Evolutionary conservation across 371 early-diverging fungal species (phyloP).

Genomic region (Umbelopsis sp.): DNA sequence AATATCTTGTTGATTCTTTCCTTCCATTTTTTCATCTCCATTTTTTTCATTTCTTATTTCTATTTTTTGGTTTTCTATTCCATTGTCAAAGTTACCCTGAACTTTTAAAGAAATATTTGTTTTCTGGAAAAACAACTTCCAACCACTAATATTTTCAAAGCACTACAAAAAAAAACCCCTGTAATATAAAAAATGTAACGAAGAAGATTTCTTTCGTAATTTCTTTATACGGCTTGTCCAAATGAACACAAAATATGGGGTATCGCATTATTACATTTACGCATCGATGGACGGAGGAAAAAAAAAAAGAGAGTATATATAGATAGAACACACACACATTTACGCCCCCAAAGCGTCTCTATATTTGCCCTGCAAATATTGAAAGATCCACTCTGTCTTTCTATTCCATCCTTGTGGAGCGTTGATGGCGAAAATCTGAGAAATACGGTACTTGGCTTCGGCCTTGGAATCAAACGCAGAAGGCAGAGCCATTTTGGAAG

Average conservation of each 20-base stretch:
- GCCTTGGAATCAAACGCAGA: conserved; percentile 16
- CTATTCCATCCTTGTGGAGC: conserved; percentile 27
- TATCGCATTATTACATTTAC: neutral
- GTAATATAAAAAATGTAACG: neutral
- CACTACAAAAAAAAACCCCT: neutral
- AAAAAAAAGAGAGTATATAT: too few relatives aligned
- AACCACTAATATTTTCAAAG: neutral
- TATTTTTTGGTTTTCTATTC: neutral
- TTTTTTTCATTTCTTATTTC: neutral
- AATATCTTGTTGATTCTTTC: neutral
- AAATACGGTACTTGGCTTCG: conserved; percentile 16
- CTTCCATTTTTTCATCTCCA: too few relatives aligned
- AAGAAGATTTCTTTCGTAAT: neutral
- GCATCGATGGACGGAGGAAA: too few relatives aligned
- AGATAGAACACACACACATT: too few relatives aligned
- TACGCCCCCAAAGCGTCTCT: neutral
- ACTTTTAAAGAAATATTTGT: neutral
- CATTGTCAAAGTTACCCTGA: neutral
- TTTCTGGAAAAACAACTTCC: neutral
- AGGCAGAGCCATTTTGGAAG: conserved; percentile 30
- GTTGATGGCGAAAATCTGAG: conserved; percentile 25
- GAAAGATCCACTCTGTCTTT: conserved; percentile 22
- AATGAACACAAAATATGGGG: neutral
- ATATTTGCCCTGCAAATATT: conserved; percentile 21
- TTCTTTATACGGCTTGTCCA: too few relatives aligned